phyloP scores from a whole-genome alignment of 2,329 filamentous ascomycete genomes.

The Sporothrix mexicana region DNA sequence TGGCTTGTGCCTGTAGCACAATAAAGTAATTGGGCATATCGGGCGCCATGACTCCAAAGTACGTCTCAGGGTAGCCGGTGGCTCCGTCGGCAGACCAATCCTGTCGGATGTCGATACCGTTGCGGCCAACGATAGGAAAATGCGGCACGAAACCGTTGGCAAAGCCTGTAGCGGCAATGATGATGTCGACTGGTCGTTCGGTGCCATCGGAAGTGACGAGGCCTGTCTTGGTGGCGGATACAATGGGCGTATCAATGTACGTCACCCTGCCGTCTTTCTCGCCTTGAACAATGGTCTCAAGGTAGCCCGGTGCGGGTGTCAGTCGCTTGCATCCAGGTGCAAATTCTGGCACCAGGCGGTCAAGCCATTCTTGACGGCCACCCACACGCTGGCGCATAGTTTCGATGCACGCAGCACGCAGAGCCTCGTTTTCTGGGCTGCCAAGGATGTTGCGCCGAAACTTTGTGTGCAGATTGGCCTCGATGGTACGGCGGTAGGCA shows the following conservation, averaged over 20 bases:
- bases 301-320: conserved; percentile 42
- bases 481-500: background rate
- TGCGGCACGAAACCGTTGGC: conserved; percentile 7
- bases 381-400: conserved; percentile 33
- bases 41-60: conserved; percentile 14
- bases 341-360: conserved; percentile 38
- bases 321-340: conserved; percentile 40
- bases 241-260: conserved; percentile 3
- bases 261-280: background rate
- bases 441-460: conserved; percentile 14
- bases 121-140: conserved; percentile 16
- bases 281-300: conserved; percentile 34
- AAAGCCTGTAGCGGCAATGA: conserved; percentile 8
- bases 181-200: conserved; percentile 7
- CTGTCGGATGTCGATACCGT: background rate
- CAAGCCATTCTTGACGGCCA: conserved; percentile 29
- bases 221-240: background rate
- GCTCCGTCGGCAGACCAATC: conserved; percentile 7
- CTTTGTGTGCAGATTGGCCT: conserved; percentile 13
- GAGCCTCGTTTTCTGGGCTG: background rate
- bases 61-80: conserved; percentile 8
- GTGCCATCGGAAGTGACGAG: background rate
- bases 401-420: conserved; percentile 5
- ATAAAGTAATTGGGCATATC: conserved; percentile 15
- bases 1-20: conserved; percentile 34